These are phyloP conservation scores for Gardenia jasminoides DNA, from an alignment of 257 asterid species.

Conservation along the genomic window DNA sequence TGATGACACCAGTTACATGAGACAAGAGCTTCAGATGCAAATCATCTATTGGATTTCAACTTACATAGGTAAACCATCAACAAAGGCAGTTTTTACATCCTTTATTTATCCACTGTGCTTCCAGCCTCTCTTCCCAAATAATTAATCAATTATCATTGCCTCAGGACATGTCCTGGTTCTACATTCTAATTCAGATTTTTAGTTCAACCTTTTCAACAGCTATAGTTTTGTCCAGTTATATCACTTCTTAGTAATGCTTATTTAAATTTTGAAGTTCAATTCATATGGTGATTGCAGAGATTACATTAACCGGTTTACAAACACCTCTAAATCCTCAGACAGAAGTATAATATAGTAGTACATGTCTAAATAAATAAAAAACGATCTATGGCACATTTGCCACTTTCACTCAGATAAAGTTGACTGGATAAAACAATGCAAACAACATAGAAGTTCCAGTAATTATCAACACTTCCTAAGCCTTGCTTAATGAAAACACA, in stretches of 20 bases:
- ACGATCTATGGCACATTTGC: not conserved
- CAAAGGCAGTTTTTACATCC: not conserved
- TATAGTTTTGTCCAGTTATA: not conserved
- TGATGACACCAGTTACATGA: not conserved
- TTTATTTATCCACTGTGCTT: not conserved
- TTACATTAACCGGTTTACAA: not conserved
- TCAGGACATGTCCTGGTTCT: not conserved
- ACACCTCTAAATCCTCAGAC: not conserved
- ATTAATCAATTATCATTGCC: not conserved
- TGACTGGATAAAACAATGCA: not conserved
- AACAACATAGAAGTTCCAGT: not conserved
- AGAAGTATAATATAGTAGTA: not conserved
- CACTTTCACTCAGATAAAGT: not conserved
- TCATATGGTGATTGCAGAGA: not conserved
- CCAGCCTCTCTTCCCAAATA: not conserved
- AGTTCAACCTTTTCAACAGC: not conserved
- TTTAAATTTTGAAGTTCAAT: not conserved
- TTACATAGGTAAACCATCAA: no score
- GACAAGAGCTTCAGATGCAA: not conserved
- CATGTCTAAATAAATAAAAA: not conserved
- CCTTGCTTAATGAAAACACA: no score
- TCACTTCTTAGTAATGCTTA: not conserved
- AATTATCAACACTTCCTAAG: not conserved
- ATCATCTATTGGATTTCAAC: not conserved
- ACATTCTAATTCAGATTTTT: not conserved